These are phyloP conservation scores for Pisolithus marmoratus DNA, from an alignment of 768 basidiomycete genomes.

Conservation along the genomic window DNA sequence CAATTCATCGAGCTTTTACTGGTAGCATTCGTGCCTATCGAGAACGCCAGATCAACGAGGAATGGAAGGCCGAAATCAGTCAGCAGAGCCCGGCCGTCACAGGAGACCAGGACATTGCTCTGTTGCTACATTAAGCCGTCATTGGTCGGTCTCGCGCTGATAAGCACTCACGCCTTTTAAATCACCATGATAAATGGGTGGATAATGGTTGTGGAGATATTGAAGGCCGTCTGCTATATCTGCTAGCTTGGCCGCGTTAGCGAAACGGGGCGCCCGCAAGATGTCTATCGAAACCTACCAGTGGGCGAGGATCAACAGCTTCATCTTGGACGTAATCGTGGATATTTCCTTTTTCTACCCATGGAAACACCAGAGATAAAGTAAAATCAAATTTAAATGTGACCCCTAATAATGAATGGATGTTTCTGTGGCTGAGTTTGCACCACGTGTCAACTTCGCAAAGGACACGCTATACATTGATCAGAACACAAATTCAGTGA, in stretches of 20 bases:
- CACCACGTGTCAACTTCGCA: not conserved
- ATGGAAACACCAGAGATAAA: not conserved
- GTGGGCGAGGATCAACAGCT: not conserved
- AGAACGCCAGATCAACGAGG: not conserved
- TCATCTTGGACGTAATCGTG: no score
- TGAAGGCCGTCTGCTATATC: not conserved
- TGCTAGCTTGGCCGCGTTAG: not conserved
- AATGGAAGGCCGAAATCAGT: no score
- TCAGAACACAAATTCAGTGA: not conserved
- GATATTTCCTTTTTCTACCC: not conserved
- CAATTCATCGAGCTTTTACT: not conserved
- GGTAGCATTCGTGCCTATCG: not conserved
- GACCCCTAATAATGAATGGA: no score
- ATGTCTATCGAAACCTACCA: not conserved
- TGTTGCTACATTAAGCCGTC: no score
- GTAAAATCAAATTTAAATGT: not conserved
- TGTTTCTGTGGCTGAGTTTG: no score
- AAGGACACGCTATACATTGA: not conserved
- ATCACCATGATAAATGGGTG: not conserved
- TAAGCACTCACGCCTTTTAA: not conserved
- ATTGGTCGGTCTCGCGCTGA: not conserved
- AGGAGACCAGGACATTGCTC: no score
- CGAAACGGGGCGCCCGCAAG: not conserved
- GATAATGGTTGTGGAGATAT: not conserved
- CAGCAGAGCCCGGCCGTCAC: no score